Evolutionary conservation across 1,284 basidiomycete species (phyloP), one percentile per base, ranked within the genome.

Genomic region (Rhodotorula sp.): DNA sequence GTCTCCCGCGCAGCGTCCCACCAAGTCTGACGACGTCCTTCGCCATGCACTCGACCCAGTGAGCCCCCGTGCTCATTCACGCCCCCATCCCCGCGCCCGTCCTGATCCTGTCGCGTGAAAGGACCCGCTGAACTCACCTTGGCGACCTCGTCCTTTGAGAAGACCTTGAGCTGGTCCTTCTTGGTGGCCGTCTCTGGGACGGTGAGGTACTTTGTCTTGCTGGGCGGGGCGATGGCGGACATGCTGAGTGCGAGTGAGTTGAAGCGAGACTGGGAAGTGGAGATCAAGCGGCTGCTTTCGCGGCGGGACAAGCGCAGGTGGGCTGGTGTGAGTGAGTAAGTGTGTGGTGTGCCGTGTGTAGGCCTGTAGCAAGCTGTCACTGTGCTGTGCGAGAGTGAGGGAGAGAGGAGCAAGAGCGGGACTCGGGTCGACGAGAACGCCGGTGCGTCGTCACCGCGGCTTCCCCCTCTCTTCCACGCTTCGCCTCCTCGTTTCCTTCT

Each of bases 141-240:
- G 39, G 81, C 81, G 52, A 83, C 82, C 74, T 83, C 82, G 22
- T 81, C 81, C 54, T 71, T 75, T 2, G 79, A 78, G 71, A 80
- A 77, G 17, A 77, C 71, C 76, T 81, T 81, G 72, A 82, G 71
- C 24, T 78, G 69, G 74, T 81, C 80, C 47, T 64, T 57, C 66
- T 71, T 71, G 27, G 52, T 56, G 7, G 72, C 72, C 44, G 72
- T 71, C n/a, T 52, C 54, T 39, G 72, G 72, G 24, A 74, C 72
- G 51, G 52, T 62, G 22, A 66, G 61, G 66, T 74, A 74, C 54
- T 64, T 36, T 15, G 71, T 71, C 70, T 71, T 59, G 65, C 64
- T 66, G 44, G 59, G 64, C 46, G 46, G 44, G 36, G 44, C 19
- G 24, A 66, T 60, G 46, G 61, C 64, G 17, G 55, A 34, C 68